A percentile compares a stretch with the other conserved stretches of the same genome.
These are phyloP conservation scores for Geotrichum klebahnii DNA, from an alignment of 1,139 yeast genomes.

Conservation along the genomic window DNA sequence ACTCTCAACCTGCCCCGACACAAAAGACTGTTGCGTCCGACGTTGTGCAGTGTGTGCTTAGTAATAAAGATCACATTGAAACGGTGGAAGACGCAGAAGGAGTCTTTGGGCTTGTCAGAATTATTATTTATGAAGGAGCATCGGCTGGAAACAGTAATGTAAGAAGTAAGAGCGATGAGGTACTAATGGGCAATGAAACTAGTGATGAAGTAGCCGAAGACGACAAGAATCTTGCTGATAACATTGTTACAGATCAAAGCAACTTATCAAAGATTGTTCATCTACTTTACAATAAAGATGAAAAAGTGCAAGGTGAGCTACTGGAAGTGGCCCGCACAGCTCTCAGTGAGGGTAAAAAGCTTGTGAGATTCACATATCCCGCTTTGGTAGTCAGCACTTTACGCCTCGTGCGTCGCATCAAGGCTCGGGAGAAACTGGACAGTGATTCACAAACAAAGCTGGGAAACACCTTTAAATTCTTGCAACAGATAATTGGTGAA, in stretches of 20 bases:
- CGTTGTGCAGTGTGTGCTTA: conserved; percentile 19
- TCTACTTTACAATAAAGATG: conserved; percentile 50
- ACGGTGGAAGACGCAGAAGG: conserved; percentile 40
- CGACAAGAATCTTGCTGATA: conserved; percentile 30
- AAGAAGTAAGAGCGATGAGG: background rate
- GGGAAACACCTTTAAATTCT: conserved; percentile 60
- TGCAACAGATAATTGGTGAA: conserved; percentile 69
- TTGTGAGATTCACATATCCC: conserved; percentile 64
- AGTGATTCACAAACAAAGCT: conserved; percentile 41
- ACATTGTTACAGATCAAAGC: conserved; percentile 53
- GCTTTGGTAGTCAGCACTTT: conserved; percentile 61
- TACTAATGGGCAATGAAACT: conserved; percentile 16
- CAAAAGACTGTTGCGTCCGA: conserved; percentile 39
- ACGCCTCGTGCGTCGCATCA: conserved; percentile 52
- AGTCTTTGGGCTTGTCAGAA: conserved; percentile 39
- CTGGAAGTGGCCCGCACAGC: conserved; percentile 54
- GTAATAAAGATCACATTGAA: conserved; percentile 25
- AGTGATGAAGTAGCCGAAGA: conserved; percentile 4
- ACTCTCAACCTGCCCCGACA: conserved; percentile 39
- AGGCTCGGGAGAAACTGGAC: conserved; percentile 30
- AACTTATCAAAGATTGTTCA: conserved; percentile 68
- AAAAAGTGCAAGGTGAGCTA: conserved; percentile 52
- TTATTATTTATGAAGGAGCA: conserved; percentile 35
- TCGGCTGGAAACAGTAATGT: background rate
- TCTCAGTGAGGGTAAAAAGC: conserved; percentile 50